These are phyloP conservation scores for Oidiodendron maius DNA, from an alignment of 495 filamentous ascomycete genomes.

Conservation along the genomic window DNA sequence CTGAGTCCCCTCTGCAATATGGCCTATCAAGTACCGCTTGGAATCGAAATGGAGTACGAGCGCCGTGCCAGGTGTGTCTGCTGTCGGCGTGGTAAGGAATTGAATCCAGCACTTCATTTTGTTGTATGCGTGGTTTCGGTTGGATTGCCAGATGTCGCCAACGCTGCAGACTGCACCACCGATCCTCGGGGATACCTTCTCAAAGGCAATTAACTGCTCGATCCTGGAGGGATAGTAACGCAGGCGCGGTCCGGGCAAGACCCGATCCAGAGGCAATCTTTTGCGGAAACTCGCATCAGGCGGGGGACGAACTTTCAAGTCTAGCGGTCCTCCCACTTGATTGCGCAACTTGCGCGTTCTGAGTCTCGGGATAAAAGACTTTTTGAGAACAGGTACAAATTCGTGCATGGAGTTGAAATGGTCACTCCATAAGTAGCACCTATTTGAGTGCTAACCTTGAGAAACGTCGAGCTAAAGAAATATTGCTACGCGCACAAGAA, in stretches of 20 bases:
- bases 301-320: neutral
- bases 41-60: slow-evolving; percentile 71
- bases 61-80: slow-evolving; percentile 78
- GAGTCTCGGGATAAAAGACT: neutral
- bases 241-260: neutral
- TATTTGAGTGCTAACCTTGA: neutral
- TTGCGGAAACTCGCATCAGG: neutral
- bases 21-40: slow-evolving; percentile 83
- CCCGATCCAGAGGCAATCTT: neutral
- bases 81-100: slow-evolving; percentile 76
- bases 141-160: neutral
- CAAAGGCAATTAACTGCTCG: neutral
- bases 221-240: neutral
- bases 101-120: slow-evolving; percentile 68
- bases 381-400: neutral
- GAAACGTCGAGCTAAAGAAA: neutral
- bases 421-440: neutral
- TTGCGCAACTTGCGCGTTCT: neutral
- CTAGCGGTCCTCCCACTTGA: neutral
- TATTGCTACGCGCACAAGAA: neutral
- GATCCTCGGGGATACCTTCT: neutral
- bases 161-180: neutral
- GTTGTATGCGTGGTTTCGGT: neutral
- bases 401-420: neutral
- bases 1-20: slow-evolving; percentile 78